phyloP scores from a whole-genome alignment of 1,284 basidiomycete genomes.

The Amylostereum chailletii region DNA sequence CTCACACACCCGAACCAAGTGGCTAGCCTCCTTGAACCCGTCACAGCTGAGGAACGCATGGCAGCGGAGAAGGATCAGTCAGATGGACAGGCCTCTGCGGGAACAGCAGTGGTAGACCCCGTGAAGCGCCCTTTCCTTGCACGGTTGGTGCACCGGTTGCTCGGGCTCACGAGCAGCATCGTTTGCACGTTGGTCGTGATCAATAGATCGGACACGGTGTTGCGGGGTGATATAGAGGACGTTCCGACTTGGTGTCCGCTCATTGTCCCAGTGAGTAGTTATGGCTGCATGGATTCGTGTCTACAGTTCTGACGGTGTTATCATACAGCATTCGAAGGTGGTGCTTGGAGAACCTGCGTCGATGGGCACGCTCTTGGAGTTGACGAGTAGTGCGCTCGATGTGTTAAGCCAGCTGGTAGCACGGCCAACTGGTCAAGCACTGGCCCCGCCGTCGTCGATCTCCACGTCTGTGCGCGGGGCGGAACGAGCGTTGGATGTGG shows the following conservation, averaged over 20 bases:
- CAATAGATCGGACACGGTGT: slow-evolving; percentile 60
- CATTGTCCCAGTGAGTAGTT: slow-evolving; percentile 60
- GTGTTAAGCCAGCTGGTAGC: slow-evolving; percentile 53
- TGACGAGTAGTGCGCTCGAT: slow-evolving; percentile 66
- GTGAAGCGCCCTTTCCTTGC: slow-evolving; percentile 63
- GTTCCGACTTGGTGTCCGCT: slow-evolving; percentile 64
- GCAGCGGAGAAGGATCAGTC: slow-evolving; percentile 52
- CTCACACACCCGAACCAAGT: slow-evolving; percentile 87
- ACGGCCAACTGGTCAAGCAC: slow-evolving; percentile 44
- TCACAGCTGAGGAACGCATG: slow-evolving; percentile 66
- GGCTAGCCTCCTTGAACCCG: slow-evolving; percentile 70
- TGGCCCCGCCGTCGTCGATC: slow-evolving; percentile 22
- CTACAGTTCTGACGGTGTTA: slow-evolving; percentile 11
- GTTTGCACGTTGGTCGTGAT: slow-evolving; percentile 64
- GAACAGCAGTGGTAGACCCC: slow-evolving; percentile 45
- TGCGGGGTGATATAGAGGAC: slow-evolving; percentile 59
- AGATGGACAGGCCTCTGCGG: slow-evolving; percentile 19
- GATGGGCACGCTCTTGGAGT: slow-evolving; percentile 69
- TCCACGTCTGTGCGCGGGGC: slow-evolving; percentile 23
- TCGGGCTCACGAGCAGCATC: slow-evolving; percentile 61
- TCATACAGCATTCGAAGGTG: slow-evolving; percentile 66
- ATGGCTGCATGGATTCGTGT: slow-evolving; percentile 1
- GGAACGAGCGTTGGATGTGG: slow-evolving; percentile 45
- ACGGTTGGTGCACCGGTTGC: slow-evolving; percentile 59
- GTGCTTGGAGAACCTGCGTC: slow-evolving; percentile 72